Evolutionary conservation across 148 eudicot genomes (phyloP).

Genomic region (Oxyria digyna): DNA sequence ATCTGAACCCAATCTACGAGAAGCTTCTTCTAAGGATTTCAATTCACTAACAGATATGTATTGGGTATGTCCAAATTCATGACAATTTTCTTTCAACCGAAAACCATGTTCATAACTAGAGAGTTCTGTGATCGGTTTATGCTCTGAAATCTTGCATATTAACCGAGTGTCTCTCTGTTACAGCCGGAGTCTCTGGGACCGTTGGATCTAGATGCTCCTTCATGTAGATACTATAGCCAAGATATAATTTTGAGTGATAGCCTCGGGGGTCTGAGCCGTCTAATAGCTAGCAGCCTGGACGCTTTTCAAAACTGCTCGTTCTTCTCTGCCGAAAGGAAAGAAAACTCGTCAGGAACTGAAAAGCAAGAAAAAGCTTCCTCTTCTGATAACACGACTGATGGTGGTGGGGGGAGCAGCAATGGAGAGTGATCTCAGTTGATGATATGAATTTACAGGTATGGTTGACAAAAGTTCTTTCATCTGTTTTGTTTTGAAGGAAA

Average conservation of each 20-base stretch:
- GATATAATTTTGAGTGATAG: constrained; percentile 78
- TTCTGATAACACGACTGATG: constrained; percentile 19
- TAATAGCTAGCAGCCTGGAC: constrained; percentile 86
- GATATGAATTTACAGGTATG: background rate
- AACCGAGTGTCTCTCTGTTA: constrained; percentile 3
- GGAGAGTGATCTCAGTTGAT: background rate
- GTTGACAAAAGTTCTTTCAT: background rate
- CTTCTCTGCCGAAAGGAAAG: constrained; percentile 55
- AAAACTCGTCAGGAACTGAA: constrained; percentile 31
- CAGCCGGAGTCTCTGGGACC: constrained; percentile 98
- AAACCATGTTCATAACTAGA: too few species aligned
- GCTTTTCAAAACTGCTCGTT: constrained; percentile 77
- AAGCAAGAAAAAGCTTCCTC: constrained; percentile 41
- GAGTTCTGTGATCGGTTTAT: background rate
- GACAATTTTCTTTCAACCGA: too few species aligned
- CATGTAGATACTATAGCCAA: constrained; percentile 71
- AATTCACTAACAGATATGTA: constrained; percentile 59
- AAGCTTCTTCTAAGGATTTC: constrained; percentile 35
- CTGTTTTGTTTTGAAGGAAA: background rate
- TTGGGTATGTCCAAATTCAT: constrained; percentile 46
- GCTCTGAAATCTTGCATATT: background rate
- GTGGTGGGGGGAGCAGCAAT: constrained; percentile 11
- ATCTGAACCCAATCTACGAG: constrained; percentile 22
- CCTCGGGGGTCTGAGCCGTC: constrained; percentile 77
- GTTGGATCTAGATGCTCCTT: constrained; percentile 64